These are phyloP conservation scores for Acacia pycnantha DNA, from an alignment of 331 rosid species.

Conservation along the genomic window DNA sequence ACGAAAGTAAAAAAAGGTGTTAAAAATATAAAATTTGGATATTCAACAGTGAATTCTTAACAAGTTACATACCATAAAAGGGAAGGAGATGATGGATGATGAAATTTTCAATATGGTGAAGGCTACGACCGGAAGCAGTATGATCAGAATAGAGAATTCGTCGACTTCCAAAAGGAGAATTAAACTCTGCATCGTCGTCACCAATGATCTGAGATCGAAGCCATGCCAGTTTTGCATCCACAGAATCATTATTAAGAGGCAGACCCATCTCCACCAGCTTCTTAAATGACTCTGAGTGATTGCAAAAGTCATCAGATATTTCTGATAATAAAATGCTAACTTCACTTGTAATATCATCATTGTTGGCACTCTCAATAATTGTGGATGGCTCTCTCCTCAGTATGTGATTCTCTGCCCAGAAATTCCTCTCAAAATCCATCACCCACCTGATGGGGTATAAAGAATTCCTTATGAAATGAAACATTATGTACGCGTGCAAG, in stretches of 20 bases:
- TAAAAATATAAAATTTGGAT: too few species aligned
- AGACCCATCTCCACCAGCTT: constrained; percentile 21
- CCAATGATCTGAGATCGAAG: constrained; percentile 66
- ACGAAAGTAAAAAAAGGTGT: too few species aligned
- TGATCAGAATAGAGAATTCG: constrained; percentile 74
- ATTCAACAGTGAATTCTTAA: too few species aligned
- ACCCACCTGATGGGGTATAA: background rate
- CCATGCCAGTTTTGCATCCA: constrained; percentile 55
- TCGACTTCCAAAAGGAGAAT: constrained; percentile 65
- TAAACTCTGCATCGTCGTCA: constrained; percentile 34
- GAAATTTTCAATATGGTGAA: constrained; percentile 55
- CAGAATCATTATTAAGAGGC: constrained; percentile 20
- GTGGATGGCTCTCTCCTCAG: background rate
- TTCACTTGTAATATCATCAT: background rate
- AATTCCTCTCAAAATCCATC: constrained; percentile 32
- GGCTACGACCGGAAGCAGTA: constrained; percentile 84
- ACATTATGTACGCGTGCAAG: background rate
- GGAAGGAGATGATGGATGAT: constrained; percentile 72
- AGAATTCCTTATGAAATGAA: constrained; percentile 24
- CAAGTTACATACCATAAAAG: constrained; percentile 53
- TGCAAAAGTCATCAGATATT: constrained; percentile 28
- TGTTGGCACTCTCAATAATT: background rate
- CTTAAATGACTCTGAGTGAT: constrained; percentile 32
- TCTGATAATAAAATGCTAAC: background rate
- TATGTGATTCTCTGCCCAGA: constrained; percentile 23